phyloP scores from a whole-genome alignment of 2,329 filamentous ascomycete genomes.

The Claviceps paspali region DNA sequence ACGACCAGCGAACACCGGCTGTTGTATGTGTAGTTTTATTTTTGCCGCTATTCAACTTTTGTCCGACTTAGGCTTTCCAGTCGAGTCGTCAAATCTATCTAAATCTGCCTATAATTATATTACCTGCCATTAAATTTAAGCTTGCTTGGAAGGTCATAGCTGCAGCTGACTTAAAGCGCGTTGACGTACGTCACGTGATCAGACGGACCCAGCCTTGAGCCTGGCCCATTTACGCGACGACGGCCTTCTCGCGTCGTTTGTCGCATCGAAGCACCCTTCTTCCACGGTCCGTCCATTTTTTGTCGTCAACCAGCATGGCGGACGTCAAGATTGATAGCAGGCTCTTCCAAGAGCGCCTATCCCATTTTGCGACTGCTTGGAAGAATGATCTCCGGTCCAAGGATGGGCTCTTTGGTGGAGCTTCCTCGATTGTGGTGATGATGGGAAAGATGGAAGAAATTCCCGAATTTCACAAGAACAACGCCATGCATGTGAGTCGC shows the following conservation, averaged over 20 bases:
- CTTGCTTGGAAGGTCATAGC: no score
- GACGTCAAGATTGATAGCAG: constrained; percentile 94
- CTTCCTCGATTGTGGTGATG: constrained; percentile 70
- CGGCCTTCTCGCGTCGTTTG: constrained; percentile 23
- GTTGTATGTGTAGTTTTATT: no score
- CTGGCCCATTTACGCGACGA: constrained; percentile 26
- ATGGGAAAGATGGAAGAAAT: constrained; percentile 92
- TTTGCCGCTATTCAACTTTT: no score
- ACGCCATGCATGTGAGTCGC: constrained; percentile 72
- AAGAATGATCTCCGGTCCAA: constrained; percentile 87
- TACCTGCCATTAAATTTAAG: no score
- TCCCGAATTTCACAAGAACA: constrained; percentile 84
- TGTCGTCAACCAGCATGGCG: constrained; percentile 36
- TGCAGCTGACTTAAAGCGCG: no score
- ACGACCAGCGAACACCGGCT: no score
- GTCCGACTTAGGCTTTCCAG: no score
- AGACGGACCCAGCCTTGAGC: constrained; percentile 5
- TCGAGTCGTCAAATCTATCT: no score
- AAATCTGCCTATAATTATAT: no score
- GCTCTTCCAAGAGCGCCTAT: constrained; percentile 84
- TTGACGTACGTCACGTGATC: constrained; percentile 19
- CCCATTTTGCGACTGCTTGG: constrained; percentile 79
- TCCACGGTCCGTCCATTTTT: constrained; percentile 14
- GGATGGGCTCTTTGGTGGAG: constrained; percentile 74
- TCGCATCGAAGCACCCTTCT: constrained; percentile 10